Percentiles rank a stretch among this genome's conserved stretches.
phyloP scores from a whole-genome alignment of 768 basidiomycete species.

The Boletus rubescentipes region DNA sequence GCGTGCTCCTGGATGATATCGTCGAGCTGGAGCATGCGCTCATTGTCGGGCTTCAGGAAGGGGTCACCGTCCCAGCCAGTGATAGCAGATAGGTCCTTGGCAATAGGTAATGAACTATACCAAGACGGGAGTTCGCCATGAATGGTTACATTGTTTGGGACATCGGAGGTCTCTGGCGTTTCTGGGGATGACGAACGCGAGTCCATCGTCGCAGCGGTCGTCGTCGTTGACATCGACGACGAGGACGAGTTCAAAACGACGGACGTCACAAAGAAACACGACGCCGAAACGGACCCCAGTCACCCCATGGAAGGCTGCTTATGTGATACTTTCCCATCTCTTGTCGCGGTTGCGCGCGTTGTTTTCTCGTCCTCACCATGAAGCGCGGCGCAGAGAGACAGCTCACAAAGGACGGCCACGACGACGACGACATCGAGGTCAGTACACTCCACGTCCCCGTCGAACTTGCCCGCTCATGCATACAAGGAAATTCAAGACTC shows the following conservation, averaged over 20 bases:
- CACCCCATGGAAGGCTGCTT: slow-evolving; percentile 20
- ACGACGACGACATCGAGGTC: slow-evolving; percentile 39
- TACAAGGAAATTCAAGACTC: slow-evolving; percentile 42
- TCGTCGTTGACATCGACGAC: slow-evolving; percentile 56
- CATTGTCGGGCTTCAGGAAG: slow-evolving; percentile 48
- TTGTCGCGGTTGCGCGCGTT: neutral
- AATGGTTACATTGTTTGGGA: slow-evolving; percentile 48
- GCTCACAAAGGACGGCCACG: slow-evolving; percentile 54
- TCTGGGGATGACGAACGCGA: slow-evolving; percentile 74
- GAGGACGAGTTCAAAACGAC: slow-evolving; percentile 7
- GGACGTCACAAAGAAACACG: neutral
- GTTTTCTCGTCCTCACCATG: slow-evolving; percentile 39
- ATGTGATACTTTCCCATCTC: slow-evolving; percentile 21
- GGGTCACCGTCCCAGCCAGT: slow-evolving; percentile 46
- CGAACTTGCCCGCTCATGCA: slow-evolving; percentile 4
- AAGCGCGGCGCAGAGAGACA: slow-evolving; percentile 78
- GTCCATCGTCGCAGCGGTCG: slow-evolving; percentile 47
- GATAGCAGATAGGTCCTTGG: slow-evolving; percentile 39
- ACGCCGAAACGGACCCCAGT: slow-evolving; percentile 1
- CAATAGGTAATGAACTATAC: slow-evolving; percentile 50
- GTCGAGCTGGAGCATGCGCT: slow-evolving; percentile 63
- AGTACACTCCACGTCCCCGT: neutral
- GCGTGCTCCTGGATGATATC: slow-evolving; percentile 73
- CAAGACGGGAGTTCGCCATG: slow-evolving; percentile 55
- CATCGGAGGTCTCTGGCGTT: slow-evolving; percentile 65